phyloP scores from a whole-genome alignment of 371 early-diverging fungal species.

The Mortierella sp. region DNA sequence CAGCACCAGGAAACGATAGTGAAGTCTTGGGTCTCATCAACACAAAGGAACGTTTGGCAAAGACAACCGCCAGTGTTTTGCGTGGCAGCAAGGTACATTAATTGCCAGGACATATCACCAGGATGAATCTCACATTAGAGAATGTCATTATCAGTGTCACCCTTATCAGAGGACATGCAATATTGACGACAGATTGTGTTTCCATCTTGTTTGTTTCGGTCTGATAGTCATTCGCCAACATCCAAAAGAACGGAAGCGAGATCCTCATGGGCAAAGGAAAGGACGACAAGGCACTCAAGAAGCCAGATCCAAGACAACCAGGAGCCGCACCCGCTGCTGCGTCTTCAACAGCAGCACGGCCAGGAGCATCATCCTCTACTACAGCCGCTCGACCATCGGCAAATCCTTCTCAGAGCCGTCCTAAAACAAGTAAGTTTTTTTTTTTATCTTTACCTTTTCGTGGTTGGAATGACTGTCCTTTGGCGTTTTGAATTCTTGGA shows the following conservation, averaged over 20 bases:
- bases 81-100: slow-evolving; percentile 62
- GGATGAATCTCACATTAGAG: too few relatives aligned
- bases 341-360: slow-evolving; percentile 25
- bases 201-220: neutral
- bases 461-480: too few relatives aligned
- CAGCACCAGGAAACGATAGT: slow-evolving; percentile 56
- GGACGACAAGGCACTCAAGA: slow-evolving; percentile 48
- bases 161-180: neutral
- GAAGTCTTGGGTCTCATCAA: slow-evolving; percentile 60
- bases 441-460: neutral
- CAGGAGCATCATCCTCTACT: slow-evolving; percentile 16
- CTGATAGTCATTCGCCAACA: slow-evolving; percentile 51
- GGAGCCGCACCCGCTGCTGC: slow-evolving; percentile 24
- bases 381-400: slow-evolving; percentile 19
- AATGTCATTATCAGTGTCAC: neutral
- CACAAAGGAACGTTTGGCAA: slow-evolving; percentile 62
- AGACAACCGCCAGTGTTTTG: slow-evolving; percentile 62
- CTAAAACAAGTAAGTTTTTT: slow-evolving; percentile 32
- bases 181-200: neutral
- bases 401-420: slow-evolving; percentile 28
- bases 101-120: neutral
- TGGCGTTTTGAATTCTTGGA: too few relatives aligned
- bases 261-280: slow-evolving; percentile 50
- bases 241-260: slow-evolving; percentile 54
- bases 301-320: slow-evolving; percentile 36